Percentiles rank a stretch among this genome's conserved stretches.
These are phyloP conservation scores for Hymenoscyphus occultus DNA, from an alignment of 2,329 filamentous ascomycete genomes.

Conservation along the genomic window DNA sequence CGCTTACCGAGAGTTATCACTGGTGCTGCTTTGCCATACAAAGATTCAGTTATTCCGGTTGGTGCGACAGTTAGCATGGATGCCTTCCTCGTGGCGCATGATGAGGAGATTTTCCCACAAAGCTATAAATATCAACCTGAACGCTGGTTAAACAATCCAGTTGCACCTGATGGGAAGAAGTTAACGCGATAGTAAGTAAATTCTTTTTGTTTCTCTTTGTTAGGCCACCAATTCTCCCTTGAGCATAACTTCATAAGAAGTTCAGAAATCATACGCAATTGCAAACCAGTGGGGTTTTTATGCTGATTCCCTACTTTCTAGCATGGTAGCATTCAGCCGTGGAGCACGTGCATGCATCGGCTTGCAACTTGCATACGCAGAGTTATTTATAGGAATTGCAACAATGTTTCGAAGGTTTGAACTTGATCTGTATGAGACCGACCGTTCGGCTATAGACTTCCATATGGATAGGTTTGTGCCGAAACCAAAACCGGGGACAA, in stretches of 20 bases:
- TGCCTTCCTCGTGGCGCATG: background rate
- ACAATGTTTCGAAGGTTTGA: constrained; percentile 12
- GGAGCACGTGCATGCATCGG: constrained; percentile 14
- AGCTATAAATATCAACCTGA: background rate
- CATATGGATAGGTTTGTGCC: background rate
- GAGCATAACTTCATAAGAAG: no score
- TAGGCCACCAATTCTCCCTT: no score
- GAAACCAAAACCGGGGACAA: background rate
- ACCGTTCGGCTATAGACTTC: background rate
- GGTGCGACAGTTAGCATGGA: background rate
- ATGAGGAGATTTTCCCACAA: background rate
- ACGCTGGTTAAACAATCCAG: background rate
- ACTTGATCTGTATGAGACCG: constrained; percentile 8
- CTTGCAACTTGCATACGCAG: constrained; percentile 14
- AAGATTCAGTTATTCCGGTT: background rate
- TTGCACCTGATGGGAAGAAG: background rate
- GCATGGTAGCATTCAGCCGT: constrained; percentile 12
- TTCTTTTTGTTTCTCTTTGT: no score
- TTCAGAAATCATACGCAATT: no score
- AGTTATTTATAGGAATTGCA: constrained; percentile 15
- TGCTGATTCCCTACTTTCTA: no score
- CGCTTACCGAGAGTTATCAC: background rate
- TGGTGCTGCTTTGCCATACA: background rate
- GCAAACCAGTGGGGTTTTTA: no score
- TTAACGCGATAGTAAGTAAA: constrained; percentile 28